Evolutionary conservation across 2,329 filamentous ascomycete species (phyloP), one percentile per base, ranked within the genome.

Genomic region (Penicillium sp.): DNA sequence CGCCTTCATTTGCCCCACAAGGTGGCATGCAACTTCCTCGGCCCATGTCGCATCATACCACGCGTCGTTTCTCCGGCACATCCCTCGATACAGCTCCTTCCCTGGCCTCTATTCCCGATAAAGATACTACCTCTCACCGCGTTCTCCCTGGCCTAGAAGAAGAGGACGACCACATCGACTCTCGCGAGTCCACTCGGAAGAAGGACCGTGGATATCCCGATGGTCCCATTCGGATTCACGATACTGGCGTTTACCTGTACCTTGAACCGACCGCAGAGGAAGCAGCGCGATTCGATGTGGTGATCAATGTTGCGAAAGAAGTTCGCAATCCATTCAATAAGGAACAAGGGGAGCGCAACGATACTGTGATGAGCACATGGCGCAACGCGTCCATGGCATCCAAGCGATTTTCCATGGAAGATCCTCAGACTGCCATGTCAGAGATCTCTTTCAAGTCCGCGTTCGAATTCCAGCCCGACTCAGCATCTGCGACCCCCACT

Each of bases 251-350:
- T 3, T 87, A 83, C 63, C 77, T 88, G 5, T 88, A 87, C 62
- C 77, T 87, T 53, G 85, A 88, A 67, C 85, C 85, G 1, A 87
- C 81, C 3, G 80, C 79, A 6, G 80, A 84, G 55, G 84, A 87
- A 69, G 85, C 84, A 2, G 77, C 79, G 5, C 73, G 80, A 39
- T 88, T 87, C 59, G 85, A 88, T 64, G 84, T 87, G 3, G 81
- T 88, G 21, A 77, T 88, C 61, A 88, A 88, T 60, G 85, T 88
- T 26, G 85, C 85, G 7, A 87, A 85, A 67, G 85, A 88, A 69
- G 85, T 88, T 6, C 78, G 78, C 53, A 87, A 87, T 62, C 85
- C 85, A 1, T 85, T 87, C 65, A 69, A 67, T 5, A 64, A 57
- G 4, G 61, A 62, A 16, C 72, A 59, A 58, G 69, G 60, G 62